Conservation (phyloP, 1,284 basidiomycete species). For the Naganishia albida region DNA sequence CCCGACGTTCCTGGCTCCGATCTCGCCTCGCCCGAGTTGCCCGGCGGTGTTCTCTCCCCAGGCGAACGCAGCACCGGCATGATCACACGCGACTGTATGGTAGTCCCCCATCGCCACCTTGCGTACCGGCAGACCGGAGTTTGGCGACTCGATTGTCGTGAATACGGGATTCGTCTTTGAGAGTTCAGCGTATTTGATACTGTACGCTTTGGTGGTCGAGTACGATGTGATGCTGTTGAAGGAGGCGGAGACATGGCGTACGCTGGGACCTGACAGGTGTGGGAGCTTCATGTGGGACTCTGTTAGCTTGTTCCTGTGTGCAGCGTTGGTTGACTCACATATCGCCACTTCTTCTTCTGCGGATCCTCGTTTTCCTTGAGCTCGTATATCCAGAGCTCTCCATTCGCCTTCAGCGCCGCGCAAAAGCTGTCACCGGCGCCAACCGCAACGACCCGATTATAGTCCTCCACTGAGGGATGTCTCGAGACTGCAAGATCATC, state of each 20-base stretch:
- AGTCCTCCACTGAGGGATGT: slow-evolving; percentile 43
- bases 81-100: slow-evolving; percentile 80
- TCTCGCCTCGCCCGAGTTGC: slow-evolving; percentile 72
- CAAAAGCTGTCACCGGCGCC: slow-evolving; percentile 65
- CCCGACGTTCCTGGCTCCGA: slow-evolving; percentile 11
- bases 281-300: slow-evolving; percentile 38
- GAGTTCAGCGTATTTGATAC: slow-evolving; percentile 63
- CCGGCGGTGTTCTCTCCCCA: slow-evolving; percentile 80
- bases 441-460: slow-evolving; percentile 68
- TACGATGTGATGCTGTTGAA: slow-evolving; percentile 78
- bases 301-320: background rate
- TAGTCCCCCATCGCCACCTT: slow-evolving; percentile 85
- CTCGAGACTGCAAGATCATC: slow-evolving; percentile 29
- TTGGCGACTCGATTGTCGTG: slow-evolving; percentile 34
- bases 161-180: slow-evolving; percentile 46
- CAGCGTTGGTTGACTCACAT: slow-evolving; percentile 59
- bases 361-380: slow-evolving; percentile 33
- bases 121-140: slow-evolving; percentile 17
- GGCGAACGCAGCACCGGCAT: slow-evolving; percentile 71
- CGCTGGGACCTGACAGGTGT: slow-evolving; percentile 45
- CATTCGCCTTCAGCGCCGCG: slow-evolving; percentile 65
- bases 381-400: slow-evolving; percentile 48
- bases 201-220: slow-evolving; percentile 57
- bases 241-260: slow-evolving; percentile 75
- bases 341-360: slow-evolving; percentile 62